Percentiles rank a stretch among this genome's conserved stretches.
phyloP scores from a whole-genome alignment of 148 eudicot species.

The Simmondsia chinensis region DNA sequence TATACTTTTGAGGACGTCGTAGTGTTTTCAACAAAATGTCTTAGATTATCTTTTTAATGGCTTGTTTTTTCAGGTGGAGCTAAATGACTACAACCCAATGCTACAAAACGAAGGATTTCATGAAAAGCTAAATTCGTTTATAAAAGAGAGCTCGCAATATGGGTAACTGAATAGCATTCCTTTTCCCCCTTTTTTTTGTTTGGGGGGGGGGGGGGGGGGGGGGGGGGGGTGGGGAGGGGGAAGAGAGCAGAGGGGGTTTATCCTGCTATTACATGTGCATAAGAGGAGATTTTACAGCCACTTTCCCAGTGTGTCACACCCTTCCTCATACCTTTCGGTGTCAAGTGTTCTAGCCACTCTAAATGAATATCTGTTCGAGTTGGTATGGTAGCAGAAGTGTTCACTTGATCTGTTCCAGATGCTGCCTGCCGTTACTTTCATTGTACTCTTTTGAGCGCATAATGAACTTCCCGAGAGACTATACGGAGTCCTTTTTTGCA shows the following conservation, averaged over 20 bases:
- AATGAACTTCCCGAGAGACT: too few species aligned
- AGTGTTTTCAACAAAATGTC: not conserved
- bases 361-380: too few species aligned
- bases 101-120: conserved; percentile 74
- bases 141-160: conserved; percentile 48
- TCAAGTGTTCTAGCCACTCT: too few species aligned
- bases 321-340: too few species aligned
- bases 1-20: not conserved
- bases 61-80: conserved; percentile 45
- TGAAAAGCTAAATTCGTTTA: conserved; percentile 53
- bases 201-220: not conserved
- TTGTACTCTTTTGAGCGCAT: too few species aligned
- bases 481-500: too few species aligned
- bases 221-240: not conserved
- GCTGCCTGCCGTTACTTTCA: too few species aligned
- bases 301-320: not conserved
- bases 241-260: not conserved
- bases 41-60: not conserved
- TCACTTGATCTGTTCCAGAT: too few species aligned
- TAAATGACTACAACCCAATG: conserved; percentile 62
- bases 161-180: conserved; percentile 27
- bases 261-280: not conserved
- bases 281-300: not conserved
- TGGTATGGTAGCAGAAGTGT: too few species aligned
- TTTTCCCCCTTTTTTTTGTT: not conserved